Base-by-base conservation (phyloP, 352 stramenopile genomes). In the Phytophthora multivora region DNA sequence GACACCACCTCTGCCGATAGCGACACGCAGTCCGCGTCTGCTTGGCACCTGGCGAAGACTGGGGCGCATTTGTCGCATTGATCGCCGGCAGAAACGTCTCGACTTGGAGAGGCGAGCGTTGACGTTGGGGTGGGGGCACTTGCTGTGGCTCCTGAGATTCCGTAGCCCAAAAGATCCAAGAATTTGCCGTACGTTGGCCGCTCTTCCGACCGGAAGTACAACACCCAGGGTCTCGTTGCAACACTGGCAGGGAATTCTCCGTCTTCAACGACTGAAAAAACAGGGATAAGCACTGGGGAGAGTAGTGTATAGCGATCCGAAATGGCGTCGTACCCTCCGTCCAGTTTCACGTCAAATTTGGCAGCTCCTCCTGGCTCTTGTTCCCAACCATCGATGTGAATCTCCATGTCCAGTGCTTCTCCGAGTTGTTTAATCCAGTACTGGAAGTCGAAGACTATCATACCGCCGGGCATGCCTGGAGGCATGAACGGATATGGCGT, bases 261-360 rank as follows among this genome's bases (percentile, higher is more conserved):
- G 12, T 28, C 25, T 4, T 19, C 51, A 11, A 59, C 38, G 3
- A 45, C 38, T 21, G 25, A 8, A 39, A 64, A 64, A 3, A 4
- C 23, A 15, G 56, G 46, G 10, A 58, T 31, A 21, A 56, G 19
- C 10, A 4, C n/a, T 18, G 39, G 47, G 30, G 28, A 2, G 2
- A 58, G 56, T 9, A 58, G 25, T 26, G 38, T 46, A 51, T 64
- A 64, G 16, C 36, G 46, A 15, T 19, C 46, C 31, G 23, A 50
- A 11, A 30, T 12, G 28, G 30, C 30, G 18, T 64, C 46, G 8
- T 58, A 64, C 7, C 40, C n/a, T 26, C 56, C 56, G 15, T 23
- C 43, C 25, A 57, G 19, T n/a, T 43, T 51, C 2, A 58, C 28
- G 10, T 47, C 7, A 39, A 56, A 56, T 26, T 4, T 58, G 38